Evolutionary conservation across 2,329 filamentous ascomycete genomes (phyloP).

Genomic region (Aspergillus candidus): DNA sequence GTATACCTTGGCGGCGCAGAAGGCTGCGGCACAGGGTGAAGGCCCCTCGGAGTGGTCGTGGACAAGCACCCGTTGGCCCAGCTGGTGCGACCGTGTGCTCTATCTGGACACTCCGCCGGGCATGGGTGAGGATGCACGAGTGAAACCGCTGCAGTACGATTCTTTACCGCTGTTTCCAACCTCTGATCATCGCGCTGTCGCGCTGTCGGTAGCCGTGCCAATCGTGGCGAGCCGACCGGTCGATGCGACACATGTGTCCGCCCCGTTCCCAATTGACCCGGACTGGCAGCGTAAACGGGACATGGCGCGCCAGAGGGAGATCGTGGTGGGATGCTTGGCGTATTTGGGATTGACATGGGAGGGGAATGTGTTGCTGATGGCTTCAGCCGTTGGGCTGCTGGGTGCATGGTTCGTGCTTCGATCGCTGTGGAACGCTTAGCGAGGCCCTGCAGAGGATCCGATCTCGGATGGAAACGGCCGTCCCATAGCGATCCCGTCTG

Average conservation of each 20-base stretch:
- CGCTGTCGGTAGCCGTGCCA: constrained; percentile 62
- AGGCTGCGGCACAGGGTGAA: constrained; percentile 30
- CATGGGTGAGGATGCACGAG: constrained; percentile 33
- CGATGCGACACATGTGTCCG: constrained; percentile 34
- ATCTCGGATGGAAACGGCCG: too few species aligned
- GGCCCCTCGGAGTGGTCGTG: constrained; percentile 57
- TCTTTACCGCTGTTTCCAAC: constrained; percentile 72
- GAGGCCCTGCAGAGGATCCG: background rate
- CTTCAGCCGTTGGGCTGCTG: constrained; percentile 32
- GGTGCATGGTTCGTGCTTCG: constrained; percentile 39
- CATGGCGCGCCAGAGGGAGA: constrained; percentile 52
- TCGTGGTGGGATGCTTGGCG: constrained; percentile 53
- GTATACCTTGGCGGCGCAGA: constrained; percentile 51
- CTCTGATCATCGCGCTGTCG: constrained; percentile 84
- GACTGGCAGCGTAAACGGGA: constrained; percentile 51
- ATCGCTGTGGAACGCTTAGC: constrained; percentile 25
- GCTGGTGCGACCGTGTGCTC: constrained; percentile 89
- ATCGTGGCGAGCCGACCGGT: constrained; percentile 34
- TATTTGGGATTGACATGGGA: constrained; percentile 49
- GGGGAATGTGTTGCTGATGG: constrained; percentile 39
- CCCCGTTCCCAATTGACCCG: constrained; percentile 54
- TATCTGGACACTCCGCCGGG: constrained; percentile 61
- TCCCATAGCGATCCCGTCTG: too few species aligned
- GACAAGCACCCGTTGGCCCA: constrained; percentile 77
- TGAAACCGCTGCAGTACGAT: constrained; percentile 60